A percentile compares a stretch with the other conserved stretches of the same genome.
phyloP scores from a whole-genome alignment of 2,329 filamentous ascomycete genomes.

The Curvularia verruculosa region DNA sequence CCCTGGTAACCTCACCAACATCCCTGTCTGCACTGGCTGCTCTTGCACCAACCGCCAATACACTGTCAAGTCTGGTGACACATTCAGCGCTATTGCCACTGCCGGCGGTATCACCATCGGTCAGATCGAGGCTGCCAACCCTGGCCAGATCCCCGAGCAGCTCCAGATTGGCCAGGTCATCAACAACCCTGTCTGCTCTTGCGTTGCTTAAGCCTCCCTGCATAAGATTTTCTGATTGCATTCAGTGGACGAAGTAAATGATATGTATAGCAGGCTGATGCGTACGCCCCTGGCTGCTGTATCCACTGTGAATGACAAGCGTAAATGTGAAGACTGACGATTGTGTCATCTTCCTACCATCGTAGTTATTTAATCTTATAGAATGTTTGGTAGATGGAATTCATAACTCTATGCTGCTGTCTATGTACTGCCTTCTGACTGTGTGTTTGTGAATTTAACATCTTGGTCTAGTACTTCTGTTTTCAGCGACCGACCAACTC shows the following conservation, averaged over 20 bases:
- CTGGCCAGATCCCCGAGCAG: neutral
- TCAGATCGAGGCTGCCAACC: conserved; percentile 5
- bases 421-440: neutral
- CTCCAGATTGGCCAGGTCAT: conserved; percentile 3
- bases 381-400: neutral
- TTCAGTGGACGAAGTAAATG: neutral
- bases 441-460: neutral
- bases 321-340: neutral
- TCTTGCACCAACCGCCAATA: neutral
- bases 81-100: neutral
- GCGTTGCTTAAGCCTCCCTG: neutral
- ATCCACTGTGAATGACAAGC: neutral
- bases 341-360: neutral
- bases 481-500: neutral
- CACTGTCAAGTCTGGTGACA: conserved; percentile 7
- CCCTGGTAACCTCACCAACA: neutral
- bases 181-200: neutral
- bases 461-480: neutral
- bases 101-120: neutral
- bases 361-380: neutral
- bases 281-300: neutral
- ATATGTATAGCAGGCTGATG: neutral
- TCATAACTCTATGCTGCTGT: neutral
- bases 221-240: neutral
- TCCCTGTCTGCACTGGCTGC: conserved; percentile 3